Base-by-base conservation (phyloP, 2,329 filamentous ascomycete genomes). In the Nemania diffusa region DNA sequence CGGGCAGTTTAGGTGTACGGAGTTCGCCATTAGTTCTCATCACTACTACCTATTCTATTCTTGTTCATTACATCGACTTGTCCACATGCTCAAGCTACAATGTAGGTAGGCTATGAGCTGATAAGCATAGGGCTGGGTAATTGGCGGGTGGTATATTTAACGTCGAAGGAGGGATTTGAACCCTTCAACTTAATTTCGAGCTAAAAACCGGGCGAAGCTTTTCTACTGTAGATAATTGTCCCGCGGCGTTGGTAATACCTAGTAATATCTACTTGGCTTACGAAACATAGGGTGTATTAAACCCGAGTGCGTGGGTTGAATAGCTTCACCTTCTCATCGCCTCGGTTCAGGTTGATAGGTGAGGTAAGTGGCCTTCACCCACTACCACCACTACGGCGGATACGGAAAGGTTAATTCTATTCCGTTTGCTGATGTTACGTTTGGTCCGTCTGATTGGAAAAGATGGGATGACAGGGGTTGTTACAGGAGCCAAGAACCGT, bases 161-260 rank as follows among this genome's bases (percentile, higher is more conserved):
- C 59, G 40, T 48, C 24, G 29, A 62, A 34, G 59, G 52, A 62
- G 52, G 59, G 59, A 56, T 62, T 29, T 3, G 51, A 62, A 62
- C 56, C 59, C 59, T 62, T 50, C 59, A 62, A 62, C 59, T 62
- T 62, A 56, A 40, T 56, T 48, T 27, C 8, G 40, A n/a, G 13
- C 40, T 55, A 27, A 55, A 20, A 15, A 34, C 48, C 40, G 40
- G 40, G 22, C 59, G 59, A 48, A 37, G 13, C 48, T 44, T n/a
- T 34, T 42, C n/a, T 48, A 15, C 32, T 11, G 17, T 27, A 17
- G 22, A 29, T 46, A 29, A 34, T n/a, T 27, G 48, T 62, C 29
- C 52, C 51, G 29, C 17, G 42, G 59, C 42, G 27, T 50, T 40
- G 59, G 59, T 56, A 56, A 46, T 40, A 62, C 27, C 55, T 17